Evolutionary conservation across 2,329 filamentous ascomycete species (phyloP), one percentile per base, ranked within the genome.

Genomic region (Pseudonectria foliicola): DNA sequence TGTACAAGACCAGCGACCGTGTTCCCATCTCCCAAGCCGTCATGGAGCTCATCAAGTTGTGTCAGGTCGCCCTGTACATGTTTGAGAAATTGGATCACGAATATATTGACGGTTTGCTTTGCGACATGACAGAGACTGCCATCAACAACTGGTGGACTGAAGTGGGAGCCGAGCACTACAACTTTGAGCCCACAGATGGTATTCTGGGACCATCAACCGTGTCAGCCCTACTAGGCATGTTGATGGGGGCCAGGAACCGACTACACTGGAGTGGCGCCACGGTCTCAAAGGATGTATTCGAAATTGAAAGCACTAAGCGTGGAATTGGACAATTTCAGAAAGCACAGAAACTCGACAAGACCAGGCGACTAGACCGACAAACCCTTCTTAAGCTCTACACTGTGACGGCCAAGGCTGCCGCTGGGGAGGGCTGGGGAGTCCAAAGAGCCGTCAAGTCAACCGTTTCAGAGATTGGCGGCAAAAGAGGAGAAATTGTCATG

Each of bases 91-190:
- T 96, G 6, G 81, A 85, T n/a, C 74, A 82, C 21, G 85, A 89
- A 45, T 96, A 94, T 56, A 85, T 86, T 7, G 92, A 98, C 53
- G 92, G 92, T 0, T 64, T 95, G 15, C 73, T 98, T 3, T 98
- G 92, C 57, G 92, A 98, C 62, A 71, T 92, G 28, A 96, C 92
- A 0, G 92, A 98, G 58, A 81, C 75, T 42, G 87, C 89, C 2
- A 79, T 96, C 49, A 82, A 81, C 42, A 85, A 95, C 57, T 98
- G 92, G 92, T 96, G 92, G 92, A 81, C 85, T 2, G 86, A 95
- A 52, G 82, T 95, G 40, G 92, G 92, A 2, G 82, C 81, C 1
- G 90, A 96, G 46, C 82, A 92, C 53, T 95, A 90, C 66, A 93
- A 90, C 36, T 77, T 88, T 24, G 92, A 96, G 59, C 90, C 92